A percentile compares a stretch with the other conserved stretches of the same genome.
These are phyloP conservation scores for Panicum miliaceum DNA, from an alignment of 176 grass and related monocot genomes.

Conservation along the genomic window DNA sequence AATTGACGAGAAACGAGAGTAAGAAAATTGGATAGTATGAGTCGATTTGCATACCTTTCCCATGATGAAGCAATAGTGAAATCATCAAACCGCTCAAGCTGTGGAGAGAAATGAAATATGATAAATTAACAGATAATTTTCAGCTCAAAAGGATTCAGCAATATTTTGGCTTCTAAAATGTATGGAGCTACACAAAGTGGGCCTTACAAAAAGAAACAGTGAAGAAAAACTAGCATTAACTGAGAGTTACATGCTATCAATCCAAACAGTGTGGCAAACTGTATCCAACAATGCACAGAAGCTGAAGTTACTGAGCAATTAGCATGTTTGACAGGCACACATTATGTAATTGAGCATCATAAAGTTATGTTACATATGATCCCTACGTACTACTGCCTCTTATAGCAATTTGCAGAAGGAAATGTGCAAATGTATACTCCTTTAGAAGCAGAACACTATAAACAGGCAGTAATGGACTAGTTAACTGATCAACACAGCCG, in stretches of 20 bases:
- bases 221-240: neutral
- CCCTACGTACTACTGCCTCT: neutral
- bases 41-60: slow-evolving; percentile 65
- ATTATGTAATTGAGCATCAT: slow-evolving; percentile 1
- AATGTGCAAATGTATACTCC: slow-evolving; percentile 17
- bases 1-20: neutral
- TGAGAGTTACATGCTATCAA: neutral
- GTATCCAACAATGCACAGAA: neutral
- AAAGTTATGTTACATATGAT: neutral
- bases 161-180: neutral
- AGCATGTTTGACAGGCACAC: neutral
- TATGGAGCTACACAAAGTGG: neutral
- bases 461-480: neutral
- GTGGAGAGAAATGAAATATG: slow-evolving; percentile 22
- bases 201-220: neutral
- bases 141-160: neutral
- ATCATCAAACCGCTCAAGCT: slow-evolving; percentile 88
- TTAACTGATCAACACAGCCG: neutral
- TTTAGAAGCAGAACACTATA: neutral
- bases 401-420: slow-evolving; percentile 5
- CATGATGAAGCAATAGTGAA: slow-evolving; percentile 97
- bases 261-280: neutral
- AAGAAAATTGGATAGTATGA: slow-evolving; percentile 10
- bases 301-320: neutral
- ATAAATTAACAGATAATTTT: slow-evolving; percentile 4